phyloP scores from a whole-genome alignment of 495 filamentous ascomycete species.

The Geoglossum glabrum region DNA sequence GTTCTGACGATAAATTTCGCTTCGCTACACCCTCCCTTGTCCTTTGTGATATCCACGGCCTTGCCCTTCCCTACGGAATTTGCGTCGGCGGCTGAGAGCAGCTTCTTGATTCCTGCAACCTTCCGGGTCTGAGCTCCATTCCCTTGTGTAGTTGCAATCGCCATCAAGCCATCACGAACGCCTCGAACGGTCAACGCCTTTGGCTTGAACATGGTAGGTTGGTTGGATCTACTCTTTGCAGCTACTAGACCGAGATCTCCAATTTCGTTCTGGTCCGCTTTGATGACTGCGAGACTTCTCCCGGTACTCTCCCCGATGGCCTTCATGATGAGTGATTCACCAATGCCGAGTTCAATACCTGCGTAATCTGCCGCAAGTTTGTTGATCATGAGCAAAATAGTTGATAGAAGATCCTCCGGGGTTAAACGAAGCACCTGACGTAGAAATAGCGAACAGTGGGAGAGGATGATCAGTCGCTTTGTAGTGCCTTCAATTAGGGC shows the following conservation, averaged over 20 bases:
- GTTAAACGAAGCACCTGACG: slow-evolving; percentile 84
- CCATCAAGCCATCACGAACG: slow-evolving; percentile 74
- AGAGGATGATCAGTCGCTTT: slow-evolving; percentile 68
- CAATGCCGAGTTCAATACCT: slow-evolving; percentile 88
- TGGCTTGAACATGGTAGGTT: slow-evolving; percentile 94
- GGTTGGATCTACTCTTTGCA: slow-evolving; percentile 80
- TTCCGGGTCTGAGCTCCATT: slow-evolving; percentile 80
- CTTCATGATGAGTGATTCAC: slow-evolving; percentile 96
- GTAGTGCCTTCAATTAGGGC: slow-evolving; percentile 83
- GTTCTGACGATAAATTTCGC: slow-evolving; percentile 86
- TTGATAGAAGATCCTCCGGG: slow-evolving; percentile 68
- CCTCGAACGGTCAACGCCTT: slow-evolving; percentile 72
- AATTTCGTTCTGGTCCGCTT: slow-evolving; percentile 85
- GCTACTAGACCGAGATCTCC: slow-evolving; percentile 89
- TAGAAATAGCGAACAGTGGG: slow-evolving; percentile 76
- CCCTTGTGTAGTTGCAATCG: slow-evolving; percentile 68
- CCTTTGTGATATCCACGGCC: slow-evolving; percentile 66
- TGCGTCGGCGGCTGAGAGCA: slow-evolving; percentile 70
- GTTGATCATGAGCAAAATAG: slow-evolving; percentile 88
- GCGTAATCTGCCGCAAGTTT: slow-evolving; percentile 93
- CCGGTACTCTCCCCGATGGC: slow-evolving; percentile 89
- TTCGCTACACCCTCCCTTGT: slow-evolving; percentile 87
- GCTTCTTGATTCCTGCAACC: slow-evolving; percentile 83
- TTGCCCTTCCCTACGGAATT: slow-evolving; percentile 46
- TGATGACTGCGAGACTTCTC: slow-evolving; percentile 68